Base-by-base conservation (phyloP, 1,139 yeast genomes). In the Magnusiomyces suaveolens region DNA sequence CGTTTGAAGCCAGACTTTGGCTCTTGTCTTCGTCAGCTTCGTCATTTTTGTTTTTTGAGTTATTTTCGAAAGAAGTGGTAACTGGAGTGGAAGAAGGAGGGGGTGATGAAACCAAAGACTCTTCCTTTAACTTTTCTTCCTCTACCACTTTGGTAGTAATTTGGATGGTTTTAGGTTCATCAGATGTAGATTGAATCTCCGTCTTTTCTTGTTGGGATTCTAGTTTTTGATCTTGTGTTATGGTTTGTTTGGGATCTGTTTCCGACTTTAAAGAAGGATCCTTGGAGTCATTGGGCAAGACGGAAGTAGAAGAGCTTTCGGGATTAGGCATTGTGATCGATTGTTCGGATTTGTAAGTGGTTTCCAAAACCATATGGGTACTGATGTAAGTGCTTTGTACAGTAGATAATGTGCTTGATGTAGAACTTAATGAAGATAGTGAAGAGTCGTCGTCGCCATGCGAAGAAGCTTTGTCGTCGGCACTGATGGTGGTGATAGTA, bases 391-490 rank as follows among this genome's bases (percentile, higher is more conserved):
- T n/a, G n/a, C n/a, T n/a, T n/a, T n/a, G n/a, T n/a, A n/a, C n/a
- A n/a, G n/a, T n/a, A n/a, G n/a, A n/a, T n/a, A n/a, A n/a, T n/a
- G n/a, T n/a, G n/a, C n/a, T n/a, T n/a, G n/a, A n/a, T 38, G 43
- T 10, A 38, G 43, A 38, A 38, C 43, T 38, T 4, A 38, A n/a
- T 4, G 43, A 38, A 10, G 43, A 38, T 38, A 38, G 43, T 4
- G 43, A 38, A 38, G 43, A 38, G 10, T 38, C 43, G 18, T 32
- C 36, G 14, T 32, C 36, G n/a, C n/a, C n/a, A n/a, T n/a, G n/a
- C n/a, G n/a, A n/a, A n/a, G n/a, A n/a, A n/a, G n/a, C 41, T 58
- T 63, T 36, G 52, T 53, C 38, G 52, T 46, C 8, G 58, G 48
- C 61, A 62, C 58, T 16, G 62, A 48, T 29, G 20, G 16, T 18